A percentile compares a stretch with the other conserved stretches of the same genome.
phyloP scores from a whole-genome alignment of 2,329 filamentous ascomycete genomes.

The Phoma sp. region DNA sequence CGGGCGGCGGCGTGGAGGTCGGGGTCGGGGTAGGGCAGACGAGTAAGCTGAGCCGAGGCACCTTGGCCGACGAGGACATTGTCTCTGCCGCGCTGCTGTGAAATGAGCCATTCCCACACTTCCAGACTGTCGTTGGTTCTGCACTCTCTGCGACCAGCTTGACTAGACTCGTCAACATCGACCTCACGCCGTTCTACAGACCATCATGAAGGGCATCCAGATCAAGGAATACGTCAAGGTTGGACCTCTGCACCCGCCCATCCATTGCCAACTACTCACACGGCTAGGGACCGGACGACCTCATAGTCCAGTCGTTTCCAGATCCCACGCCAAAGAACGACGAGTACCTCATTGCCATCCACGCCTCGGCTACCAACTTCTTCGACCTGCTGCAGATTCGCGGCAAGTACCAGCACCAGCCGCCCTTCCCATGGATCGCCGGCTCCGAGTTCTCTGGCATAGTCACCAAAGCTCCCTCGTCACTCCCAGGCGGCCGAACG shows the following conservation, averaged over 20 bases:
- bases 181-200: background rate
- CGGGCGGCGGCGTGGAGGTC: conserved; percentile 4
- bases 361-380: conserved; percentile 91
- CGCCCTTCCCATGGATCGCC: conserved; percentile 84
- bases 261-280: conserved; percentile 5
- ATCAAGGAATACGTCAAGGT: conserved; percentile 78
- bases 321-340: conserved; percentile 73
- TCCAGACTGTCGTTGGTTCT: background rate
- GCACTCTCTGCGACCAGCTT: background rate
- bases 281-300: conserved; percentile 74
- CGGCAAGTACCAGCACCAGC: conserved; percentile 94
- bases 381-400: conserved; percentile 96
- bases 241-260: conserved; percentile 20
- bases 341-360: conserved; percentile 87
- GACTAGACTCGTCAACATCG: background rate
- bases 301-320: conserved; percentile 75
- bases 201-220: conserved; percentile 74
- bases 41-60: conserved; percentile 27
- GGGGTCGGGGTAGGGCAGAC: conserved; percentile 21
- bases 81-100: conserved; percentile 8
- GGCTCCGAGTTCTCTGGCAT: conserved; percentile 87
- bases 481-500: conserved; percentile 48
- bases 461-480: conserved; percentile 70
- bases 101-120: background rate
- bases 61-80: conserved; percentile 7